Percentiles rank a stretch among this genome's conserved stretches.
phyloP scores from a whole-genome alignment of 148 eudicot genomes.

The Chenopodium formosanum region DNA sequence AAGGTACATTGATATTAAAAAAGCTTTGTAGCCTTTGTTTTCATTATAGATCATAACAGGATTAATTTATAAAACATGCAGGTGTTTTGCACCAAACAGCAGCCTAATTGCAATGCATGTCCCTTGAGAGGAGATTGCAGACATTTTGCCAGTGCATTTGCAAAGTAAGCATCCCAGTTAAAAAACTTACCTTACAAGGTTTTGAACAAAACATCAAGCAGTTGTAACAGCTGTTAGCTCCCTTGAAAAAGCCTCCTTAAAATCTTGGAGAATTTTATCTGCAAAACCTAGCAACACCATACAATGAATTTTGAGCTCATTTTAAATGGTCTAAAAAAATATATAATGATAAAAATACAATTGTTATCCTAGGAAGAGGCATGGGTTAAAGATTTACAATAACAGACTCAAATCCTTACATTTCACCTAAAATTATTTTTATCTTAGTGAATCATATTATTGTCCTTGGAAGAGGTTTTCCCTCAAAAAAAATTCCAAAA shows the following conservation, averaged over 20 bases:
- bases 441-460: too few relatives aligned
- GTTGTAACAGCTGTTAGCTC: not conserved
- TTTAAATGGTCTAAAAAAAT: not conserved
- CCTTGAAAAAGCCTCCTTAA: not conserved
- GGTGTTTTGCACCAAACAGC: slow-evolving; percentile 97
- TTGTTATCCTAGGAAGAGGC: not conserved
- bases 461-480: too few relatives aligned
- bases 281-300: not conserved
- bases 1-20: slow-evolving; percentile 50
- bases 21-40: not conserved
- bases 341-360: not conserved
- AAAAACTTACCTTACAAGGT: not conserved
- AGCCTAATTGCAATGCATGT: slow-evolving; percentile 97
- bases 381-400: not conserved
- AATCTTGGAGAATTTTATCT: not conserved
- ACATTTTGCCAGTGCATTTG: slow-evolving; percentile 98
- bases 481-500: too few relatives aligned
- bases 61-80: slow-evolving; percentile 32
- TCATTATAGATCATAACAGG: not conserved
- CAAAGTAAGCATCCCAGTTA: slow-evolving; percentile 54
- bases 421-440: not conserved
- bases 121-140: slow-evolving; percentile 96
- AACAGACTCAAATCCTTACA: not conserved
- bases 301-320: not conserved
- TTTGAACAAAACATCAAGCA: not conserved